Evolutionary conservation across 2,329 filamentous ascomycete genomes (phyloP).

Genomic region (Rhytidhysteron rufulum): DNA sequence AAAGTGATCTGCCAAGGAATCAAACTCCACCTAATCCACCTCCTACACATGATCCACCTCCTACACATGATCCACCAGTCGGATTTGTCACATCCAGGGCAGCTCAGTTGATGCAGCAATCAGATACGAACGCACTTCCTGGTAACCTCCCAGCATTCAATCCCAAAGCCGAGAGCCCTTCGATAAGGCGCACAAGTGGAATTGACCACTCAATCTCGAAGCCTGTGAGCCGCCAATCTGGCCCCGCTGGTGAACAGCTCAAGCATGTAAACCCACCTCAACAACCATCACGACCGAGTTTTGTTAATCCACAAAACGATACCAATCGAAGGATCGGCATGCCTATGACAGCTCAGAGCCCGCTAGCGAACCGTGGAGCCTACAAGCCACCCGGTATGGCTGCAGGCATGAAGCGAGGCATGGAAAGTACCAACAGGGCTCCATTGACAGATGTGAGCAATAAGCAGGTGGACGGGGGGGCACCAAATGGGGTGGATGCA

Average conservation of each 20-base stretch:
- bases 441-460: slow-evolving; percentile 47
- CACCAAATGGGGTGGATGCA: slow-evolving; percentile 29
- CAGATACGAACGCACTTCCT: slow-evolving; percentile 27
- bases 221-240: slow-evolving; percentile 6
- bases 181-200: slow-evolving; percentile 83
- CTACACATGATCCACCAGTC: slow-evolving; percentile 26
- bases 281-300: slow-evolving; percentile 33
- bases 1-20: slow-evolving; percentile 10
- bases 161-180: slow-evolving; percentile 57
- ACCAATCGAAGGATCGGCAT: slow-evolving; percentile 47
- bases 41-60: slow-evolving; percentile 10
- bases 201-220: slow-evolving; percentile 64
- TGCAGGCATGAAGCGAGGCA: slow-evolving; percentile 29
- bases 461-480: slow-evolving; percentile 19
- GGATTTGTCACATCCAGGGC: slow-evolving; percentile 47
- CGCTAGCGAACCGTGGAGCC: slow-evolving; percentile 39
- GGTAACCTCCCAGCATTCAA: slow-evolving; percentile 40
- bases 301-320: slow-evolving; percentile 48
- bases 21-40: not conserved
- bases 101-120: slow-evolving; percentile 38
- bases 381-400: slow-evolving; percentile 43
- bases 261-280: slow-evolving; percentile 10
- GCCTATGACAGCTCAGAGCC: slow-evolving; percentile 43
- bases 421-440: slow-evolving; percentile 25
- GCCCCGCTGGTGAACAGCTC: slow-evolving; percentile 8